Conservation (phyloP, 768 basidiomycete genomes). For the Clitopilus passeckerianus region DNA sequence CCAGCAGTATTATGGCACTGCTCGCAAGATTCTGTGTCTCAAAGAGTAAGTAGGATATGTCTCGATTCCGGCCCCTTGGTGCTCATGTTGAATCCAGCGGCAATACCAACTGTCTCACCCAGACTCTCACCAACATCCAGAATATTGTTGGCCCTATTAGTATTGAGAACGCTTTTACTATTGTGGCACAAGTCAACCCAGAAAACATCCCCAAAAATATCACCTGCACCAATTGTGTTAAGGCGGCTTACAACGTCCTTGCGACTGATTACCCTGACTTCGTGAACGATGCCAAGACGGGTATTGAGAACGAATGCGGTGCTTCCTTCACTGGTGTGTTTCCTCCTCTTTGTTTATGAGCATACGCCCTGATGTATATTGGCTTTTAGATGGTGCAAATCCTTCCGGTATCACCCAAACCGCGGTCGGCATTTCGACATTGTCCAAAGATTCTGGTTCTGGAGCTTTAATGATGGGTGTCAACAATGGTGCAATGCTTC, state of each 20-base stretch:
- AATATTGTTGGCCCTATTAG: constrained; percentile 27
- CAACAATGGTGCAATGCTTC: constrained; percentile 4
- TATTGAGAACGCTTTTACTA: constrained; percentile 14
- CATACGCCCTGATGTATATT: not conserved
- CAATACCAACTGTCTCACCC: constrained; percentile 43
- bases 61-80: not conserved
- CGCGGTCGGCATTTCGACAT: constrained; percentile 15
- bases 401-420: constrained; percentile 30
- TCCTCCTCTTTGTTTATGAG: not conserved
- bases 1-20: constrained; percentile 51
- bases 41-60: constrained; percentile 44
- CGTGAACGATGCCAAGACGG: constrained; percentile 19
- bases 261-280: constrained; percentile 27
- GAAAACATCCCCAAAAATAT: constrained; percentile 24
- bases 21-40: constrained; percentile 52
- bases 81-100: constrained; percentile 16
- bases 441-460: not conserved
- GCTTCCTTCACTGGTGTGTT: constrained; percentile 41
- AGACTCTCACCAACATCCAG: constrained; percentile 53
- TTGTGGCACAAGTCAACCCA: constrained; percentile 14
- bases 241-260: constrained; percentile 42
- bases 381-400: constrained; percentile 27
- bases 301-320: constrained; percentile 39
- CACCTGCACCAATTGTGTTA: constrained; percentile 46
- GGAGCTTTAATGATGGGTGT: not conserved